phyloP scores from a whole-genome alignment of 2,329 filamentous ascomycete genomes.

The Ophiostoma sp. region DNA sequence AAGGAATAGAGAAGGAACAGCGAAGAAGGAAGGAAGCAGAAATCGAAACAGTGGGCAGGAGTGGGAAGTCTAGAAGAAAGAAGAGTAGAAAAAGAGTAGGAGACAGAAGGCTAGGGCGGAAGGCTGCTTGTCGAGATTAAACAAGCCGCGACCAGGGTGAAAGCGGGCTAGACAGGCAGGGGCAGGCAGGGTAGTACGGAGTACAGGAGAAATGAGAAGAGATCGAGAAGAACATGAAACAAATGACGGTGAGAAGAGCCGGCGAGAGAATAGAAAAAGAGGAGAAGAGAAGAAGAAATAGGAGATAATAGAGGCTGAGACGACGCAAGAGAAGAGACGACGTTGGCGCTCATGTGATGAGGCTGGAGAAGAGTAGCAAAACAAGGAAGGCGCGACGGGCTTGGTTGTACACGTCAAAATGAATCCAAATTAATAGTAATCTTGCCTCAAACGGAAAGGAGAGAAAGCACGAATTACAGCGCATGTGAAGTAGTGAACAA shows the following conservation, averaged over 20 bases:
- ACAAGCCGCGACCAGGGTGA: not conserved
- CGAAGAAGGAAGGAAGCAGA: not conserved
- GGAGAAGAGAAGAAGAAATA: conserved; percentile 6
- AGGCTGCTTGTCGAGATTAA: not conserved
- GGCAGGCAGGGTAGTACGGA: not conserved
- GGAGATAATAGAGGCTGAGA: conserved; percentile 2
- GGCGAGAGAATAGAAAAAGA: not conserved
- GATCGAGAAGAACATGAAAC: not conserved
- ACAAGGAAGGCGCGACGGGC: not conserved
- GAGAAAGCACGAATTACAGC: too few species aligned
- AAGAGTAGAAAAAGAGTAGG: conserved; percentile 15
- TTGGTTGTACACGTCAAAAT: conserved; percentile 1
- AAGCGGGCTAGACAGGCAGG: not conserved
- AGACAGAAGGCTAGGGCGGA: conserved; percentile 15
- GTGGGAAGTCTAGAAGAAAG: not conserved
- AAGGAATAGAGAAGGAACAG: conserved; percentile 20
- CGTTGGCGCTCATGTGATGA: conserved; percentile 5
- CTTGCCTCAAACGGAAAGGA: not conserved
- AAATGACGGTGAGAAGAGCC: not conserved
- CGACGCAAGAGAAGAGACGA: not conserved
- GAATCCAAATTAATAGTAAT: not conserved
- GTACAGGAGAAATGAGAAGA: not conserved
- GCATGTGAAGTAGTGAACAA: not conserved
- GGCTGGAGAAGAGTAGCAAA: not conserved
- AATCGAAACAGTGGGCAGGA: not conserved